Conservation (phyloP, 345 rosid genomes). For the Murraya paniculata region DNA sequence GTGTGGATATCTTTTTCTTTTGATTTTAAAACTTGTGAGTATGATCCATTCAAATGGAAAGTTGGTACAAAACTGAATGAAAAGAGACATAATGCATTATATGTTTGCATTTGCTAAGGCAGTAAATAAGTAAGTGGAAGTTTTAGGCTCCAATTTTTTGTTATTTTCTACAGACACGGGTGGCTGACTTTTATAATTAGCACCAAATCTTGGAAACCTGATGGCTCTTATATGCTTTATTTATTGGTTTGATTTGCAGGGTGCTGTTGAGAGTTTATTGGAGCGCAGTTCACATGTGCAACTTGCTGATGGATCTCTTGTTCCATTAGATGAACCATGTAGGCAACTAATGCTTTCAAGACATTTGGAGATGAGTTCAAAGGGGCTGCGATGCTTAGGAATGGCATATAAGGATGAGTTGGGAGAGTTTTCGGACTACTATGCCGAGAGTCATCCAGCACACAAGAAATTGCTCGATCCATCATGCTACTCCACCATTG, state of each 20-base stretch:
- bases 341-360: constrained; percentile 58
- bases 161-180: constrained; percentile 4
- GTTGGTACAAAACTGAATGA: background rate
- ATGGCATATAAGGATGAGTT: constrained; percentile 79
- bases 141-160: background rate
- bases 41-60: background rate
- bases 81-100: background rate
- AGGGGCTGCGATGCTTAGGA: constrained; percentile 85
- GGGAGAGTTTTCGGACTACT: constrained; percentile 77
- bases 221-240: background rate
- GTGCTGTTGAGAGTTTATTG: constrained; percentile 85
- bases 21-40: background rate
- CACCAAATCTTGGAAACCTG: background rate
- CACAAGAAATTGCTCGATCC: constrained; percentile 92
- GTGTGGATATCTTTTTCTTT: background rate
- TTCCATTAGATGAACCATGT: constrained; percentile 67
- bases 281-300: constrained; percentile 76
- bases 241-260: constrained; percentile 42
- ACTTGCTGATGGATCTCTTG: constrained; percentile 82
- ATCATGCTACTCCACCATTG: constrained; percentile 60
- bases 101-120: background rate
- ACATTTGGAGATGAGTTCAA: constrained; percentile 76
- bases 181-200: background rate
- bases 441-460: constrained; percentile 68
- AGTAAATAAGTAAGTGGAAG: background rate